Conservation (phyloP, 2,329 filamentous ascomycete species). For the Aspergillus fijiensis region DNA sequence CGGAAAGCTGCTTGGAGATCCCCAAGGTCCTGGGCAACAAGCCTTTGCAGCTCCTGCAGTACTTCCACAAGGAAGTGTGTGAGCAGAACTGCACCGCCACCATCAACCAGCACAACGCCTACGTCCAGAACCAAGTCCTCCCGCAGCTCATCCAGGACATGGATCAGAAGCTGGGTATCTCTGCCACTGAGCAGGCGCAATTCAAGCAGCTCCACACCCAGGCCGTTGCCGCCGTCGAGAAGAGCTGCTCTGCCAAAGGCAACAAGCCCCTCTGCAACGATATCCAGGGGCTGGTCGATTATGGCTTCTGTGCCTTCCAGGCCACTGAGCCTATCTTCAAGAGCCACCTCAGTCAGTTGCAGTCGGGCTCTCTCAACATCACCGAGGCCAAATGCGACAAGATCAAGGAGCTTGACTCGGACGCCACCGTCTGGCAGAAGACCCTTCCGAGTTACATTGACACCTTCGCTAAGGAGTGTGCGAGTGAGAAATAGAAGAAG, state of each 20-base stretch:
- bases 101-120: slow-evolving; percentile 14
- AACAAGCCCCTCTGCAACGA: slow-evolving; percentile 13
- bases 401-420: slow-evolving; percentile 7
- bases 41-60: slow-evolving; percentile 9
- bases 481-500: slow-evolving; percentile 9
- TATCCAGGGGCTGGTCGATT: background rate
- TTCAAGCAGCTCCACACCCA: slow-evolving; percentile 9
- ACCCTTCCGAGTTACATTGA: slow-evolving; percentile 10
- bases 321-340: slow-evolving; percentile 9
- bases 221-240: slow-evolving; percentile 5
- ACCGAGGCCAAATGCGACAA: slow-evolving; percentile 9
- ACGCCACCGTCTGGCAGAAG: slow-evolving; percentile 9
- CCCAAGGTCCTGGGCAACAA: slow-evolving; percentile 13
- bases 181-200: slow-evolving; percentile 6
- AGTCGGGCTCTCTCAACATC: background rate
- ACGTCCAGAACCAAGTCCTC: slow-evolving; percentile 9
- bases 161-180: slow-evolving; percentile 6
- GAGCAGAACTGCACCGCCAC: slow-evolving; percentile 14
- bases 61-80: slow-evolving; percentile 13
- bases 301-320: slow-evolving; percentile 7
- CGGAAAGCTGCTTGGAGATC: slow-evolving; percentile 10
- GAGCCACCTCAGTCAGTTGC: background rate
- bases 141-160: slow-evolving; percentile 10
- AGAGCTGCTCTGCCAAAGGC: slow-evolving; percentile 11
- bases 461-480: slow-evolving; percentile 7